Percentiles rank a stretch among this genome's conserved stretches.
These are phyloP conservation scores for Plasmodium coatneyi DNA, from an alignment of 169 alveolate species.

Conservation along the genomic window DNA sequence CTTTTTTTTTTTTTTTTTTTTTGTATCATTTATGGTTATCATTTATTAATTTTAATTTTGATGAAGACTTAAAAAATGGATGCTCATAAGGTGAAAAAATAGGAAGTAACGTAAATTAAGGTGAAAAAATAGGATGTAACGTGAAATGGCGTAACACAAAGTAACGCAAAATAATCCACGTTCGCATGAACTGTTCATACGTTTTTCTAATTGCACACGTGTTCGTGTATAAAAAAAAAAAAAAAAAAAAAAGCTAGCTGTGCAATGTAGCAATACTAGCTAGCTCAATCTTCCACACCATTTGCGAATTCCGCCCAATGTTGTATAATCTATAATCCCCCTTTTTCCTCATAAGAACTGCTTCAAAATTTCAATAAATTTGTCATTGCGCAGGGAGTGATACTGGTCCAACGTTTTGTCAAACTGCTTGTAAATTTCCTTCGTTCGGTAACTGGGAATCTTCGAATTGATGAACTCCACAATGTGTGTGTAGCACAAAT, in stretches of 20 bases:
- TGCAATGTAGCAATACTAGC: not conserved
- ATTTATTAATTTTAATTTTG: not conserved
- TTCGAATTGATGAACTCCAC: conserved; percentile 66
- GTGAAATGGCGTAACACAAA: not conserved
- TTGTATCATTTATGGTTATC: not conserved
- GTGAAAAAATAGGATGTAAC: not conserved
- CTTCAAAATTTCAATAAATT: conserved; percentile 52
- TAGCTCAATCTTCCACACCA: not conserved
- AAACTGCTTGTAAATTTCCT: conserved; percentile 67
- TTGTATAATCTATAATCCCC: not conserved
- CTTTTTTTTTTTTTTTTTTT: not conserved
- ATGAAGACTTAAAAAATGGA: not conserved
- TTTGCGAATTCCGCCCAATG: not conserved
- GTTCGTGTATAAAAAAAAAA: not conserved
- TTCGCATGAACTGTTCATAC: not conserved
- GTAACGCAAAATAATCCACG: not conserved
- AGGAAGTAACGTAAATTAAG: not conserved
- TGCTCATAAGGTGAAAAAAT: not conserved
- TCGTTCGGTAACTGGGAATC: conserved; percentile 70
- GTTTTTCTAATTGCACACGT: not conserved
- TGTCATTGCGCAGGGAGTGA: conserved; percentile 45
- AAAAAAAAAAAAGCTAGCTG: not conserved
- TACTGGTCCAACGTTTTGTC: conserved; percentile 74
- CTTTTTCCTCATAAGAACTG: conserved; percentile 32
- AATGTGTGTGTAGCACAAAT: conserved; percentile 67